Evolutionary conservation across 2,329 filamentous ascomycete genomes (phyloP).

Genomic region (Nigrospora oryzae): DNA sequence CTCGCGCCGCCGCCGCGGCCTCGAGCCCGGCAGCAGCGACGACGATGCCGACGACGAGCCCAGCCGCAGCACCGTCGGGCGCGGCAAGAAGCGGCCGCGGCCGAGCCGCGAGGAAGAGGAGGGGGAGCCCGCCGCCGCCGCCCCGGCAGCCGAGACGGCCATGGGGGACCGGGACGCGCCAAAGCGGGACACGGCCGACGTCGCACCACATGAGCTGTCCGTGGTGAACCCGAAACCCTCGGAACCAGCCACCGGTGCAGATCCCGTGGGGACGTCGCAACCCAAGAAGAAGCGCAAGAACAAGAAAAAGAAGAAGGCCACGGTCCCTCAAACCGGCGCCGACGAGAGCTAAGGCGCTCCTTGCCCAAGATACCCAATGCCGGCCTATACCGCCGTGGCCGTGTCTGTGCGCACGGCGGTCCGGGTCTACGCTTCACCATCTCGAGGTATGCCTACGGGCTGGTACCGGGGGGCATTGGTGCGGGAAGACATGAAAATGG

Average conservation of each 20-base stretch:
- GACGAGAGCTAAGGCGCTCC: neutral
- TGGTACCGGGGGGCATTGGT: neutral
- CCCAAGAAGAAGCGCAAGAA: slow-evolving; percentile 18
- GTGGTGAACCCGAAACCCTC: neutral
- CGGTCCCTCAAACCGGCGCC: neutral
- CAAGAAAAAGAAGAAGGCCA: slow-evolving; percentile 7
- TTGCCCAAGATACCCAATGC: neutral
- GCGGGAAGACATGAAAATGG: neutral
- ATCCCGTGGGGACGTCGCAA: neutral
- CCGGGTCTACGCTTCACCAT: neutral
- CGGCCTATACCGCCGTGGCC: neutral
- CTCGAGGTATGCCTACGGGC: neutral
- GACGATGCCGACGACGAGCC: slow-evolving; percentile 19
- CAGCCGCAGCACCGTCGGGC: slow-evolving; percentile 19
- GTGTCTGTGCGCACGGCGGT: neutral
- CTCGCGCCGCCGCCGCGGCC: slow-evolving; percentile 11
- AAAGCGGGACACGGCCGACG: neutral
- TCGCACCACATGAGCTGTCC: neutral
- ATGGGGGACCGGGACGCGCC: neutral
- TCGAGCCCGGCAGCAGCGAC: slow-evolving; percentile 6
- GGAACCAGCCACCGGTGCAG: neutral
- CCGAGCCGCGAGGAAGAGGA: slow-evolving; percentile 1
- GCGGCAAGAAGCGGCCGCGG: slow-evolving; percentile 16
- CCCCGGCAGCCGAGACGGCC: neutral
- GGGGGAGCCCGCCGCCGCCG: neutral